Conservation (phyloP, 140 eudicot species). For the Anethum foeniculum region DNA sequence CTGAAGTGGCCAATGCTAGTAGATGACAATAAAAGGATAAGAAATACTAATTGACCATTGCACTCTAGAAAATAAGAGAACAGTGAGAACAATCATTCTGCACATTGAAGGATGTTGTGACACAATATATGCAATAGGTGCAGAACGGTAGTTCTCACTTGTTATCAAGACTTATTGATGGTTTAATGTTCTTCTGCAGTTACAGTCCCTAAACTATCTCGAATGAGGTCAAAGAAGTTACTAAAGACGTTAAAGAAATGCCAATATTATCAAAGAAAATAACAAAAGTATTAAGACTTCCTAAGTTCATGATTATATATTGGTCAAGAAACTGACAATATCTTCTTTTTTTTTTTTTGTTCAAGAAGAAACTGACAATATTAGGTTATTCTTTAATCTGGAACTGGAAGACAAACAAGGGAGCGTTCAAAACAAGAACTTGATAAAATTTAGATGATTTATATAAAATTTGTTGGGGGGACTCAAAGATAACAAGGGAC, state of each 20-base stretch:
- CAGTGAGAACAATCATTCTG: not conserved
- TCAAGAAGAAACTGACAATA: not conserved
- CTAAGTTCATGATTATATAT: no score
- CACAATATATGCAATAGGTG: no score
- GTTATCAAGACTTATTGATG: not conserved
- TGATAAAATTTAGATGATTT: not conserved
- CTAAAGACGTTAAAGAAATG: no score
- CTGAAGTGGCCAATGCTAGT: not conserved
- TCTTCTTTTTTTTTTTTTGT: not conserved
- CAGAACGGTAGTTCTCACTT: not conserved
- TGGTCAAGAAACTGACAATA: not conserved
- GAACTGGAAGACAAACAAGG: not conserved
- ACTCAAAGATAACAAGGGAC: no score
- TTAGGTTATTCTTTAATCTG: not conserved
- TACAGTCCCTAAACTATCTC: no score
- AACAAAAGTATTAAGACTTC: no score
- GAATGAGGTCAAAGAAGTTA: no score
- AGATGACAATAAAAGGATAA: not conserved
- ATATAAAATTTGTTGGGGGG: not conserved
- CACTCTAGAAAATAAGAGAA: not conserved
- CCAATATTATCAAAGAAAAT: no score
- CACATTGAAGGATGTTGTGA: no score
- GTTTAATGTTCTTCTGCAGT: no score
- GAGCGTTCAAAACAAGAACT: not conserved
- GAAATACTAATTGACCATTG: not conserved